Evolutionary conservation across 1,284 basidiomycete genomes (phyloP), one percentile per base, ranked within the genome.

Genomic region (Papiliotrema fonsecae): DNA sequence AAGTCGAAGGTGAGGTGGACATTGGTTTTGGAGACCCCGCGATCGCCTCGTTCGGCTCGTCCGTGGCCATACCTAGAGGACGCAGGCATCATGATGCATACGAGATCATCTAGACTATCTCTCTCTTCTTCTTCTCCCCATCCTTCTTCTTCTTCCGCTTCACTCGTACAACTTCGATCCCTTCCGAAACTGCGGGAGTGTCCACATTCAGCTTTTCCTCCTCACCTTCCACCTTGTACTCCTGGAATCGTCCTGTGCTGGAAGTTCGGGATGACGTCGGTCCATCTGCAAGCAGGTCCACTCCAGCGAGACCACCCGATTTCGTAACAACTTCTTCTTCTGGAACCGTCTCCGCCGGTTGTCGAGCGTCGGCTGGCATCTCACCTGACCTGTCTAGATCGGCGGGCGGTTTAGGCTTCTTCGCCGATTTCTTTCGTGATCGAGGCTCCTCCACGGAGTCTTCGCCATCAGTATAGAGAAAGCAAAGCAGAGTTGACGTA

Each of bases 371-470:
- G 36, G 80, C 79, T 2, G 89, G 91, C 85, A 92, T 87, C 70
- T 91, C 89, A 2, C 90, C 90, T 0, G 82, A 79, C 58, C 80
- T 81, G 57, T 92, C 88, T 55, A 93, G 69, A 27, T 65, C 61
- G 3, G 61, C 57, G 54, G 16, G n/a, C n/a, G 37, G 37, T 42
- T 45, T 51, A 3, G 45, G n/a, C 32, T 44, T 53, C 40, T 54
- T 56, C 44, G 43, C 47, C 47, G 43, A 52, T 39, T 51, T 6
- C 13, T 37, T 32, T 41, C 6, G 24, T 38, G 45, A 35, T 5
- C 24, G 27, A 13, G 9, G 14, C 38, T 41, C 32, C n/a, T 22
- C 13, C 39, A 49, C 21, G 7, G 25, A 14, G 14, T 14, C 16
- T n/a, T 31, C n/a, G n/a, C n/a, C n/a, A n/a, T n/a, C n/a, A n/a